Conservation (phyloP, 169 alveolate species). For the Eimeria nieschulzi region DNA sequence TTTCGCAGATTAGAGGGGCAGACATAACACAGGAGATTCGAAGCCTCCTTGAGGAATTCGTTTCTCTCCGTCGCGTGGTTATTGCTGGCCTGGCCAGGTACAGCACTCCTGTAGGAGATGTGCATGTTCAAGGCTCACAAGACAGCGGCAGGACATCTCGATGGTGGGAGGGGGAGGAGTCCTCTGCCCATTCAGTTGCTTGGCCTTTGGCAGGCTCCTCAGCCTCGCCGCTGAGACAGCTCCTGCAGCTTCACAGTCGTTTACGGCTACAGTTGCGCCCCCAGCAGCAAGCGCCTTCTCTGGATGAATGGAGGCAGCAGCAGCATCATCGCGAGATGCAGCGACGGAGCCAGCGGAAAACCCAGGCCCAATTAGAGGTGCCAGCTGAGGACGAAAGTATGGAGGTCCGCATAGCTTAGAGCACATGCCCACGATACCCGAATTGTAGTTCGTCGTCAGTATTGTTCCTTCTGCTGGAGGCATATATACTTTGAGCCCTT, state of each 20-base stretch:
- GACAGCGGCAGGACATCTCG: not conserved
- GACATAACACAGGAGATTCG: not conserved
- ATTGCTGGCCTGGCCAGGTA: not conserved
- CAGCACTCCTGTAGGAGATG: not conserved
- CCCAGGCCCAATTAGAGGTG: not conserved
- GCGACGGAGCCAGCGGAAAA: not conserved
- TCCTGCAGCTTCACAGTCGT: conserved; percentile 33
- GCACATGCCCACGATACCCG: too few relatives aligned
- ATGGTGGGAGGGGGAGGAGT: not conserved
- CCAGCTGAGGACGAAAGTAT: conserved; percentile 19
- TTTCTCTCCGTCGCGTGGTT: conserved; percentile 16
- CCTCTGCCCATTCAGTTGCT: not conserved
- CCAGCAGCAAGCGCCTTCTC: conserved; percentile 55
- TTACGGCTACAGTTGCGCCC: conserved; percentile 36
- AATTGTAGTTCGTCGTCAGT: too few relatives aligned
- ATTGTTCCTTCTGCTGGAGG: too few relatives aligned
- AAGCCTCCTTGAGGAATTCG: not conserved
- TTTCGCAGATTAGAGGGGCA: not conserved
- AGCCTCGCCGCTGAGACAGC: conserved; percentile 34
- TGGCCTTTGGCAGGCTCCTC: not conserved
- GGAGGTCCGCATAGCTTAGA: not conserved
- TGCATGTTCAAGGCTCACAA: not conserved
- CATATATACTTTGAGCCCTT: not conserved
- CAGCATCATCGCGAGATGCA: conserved; percentile 36
- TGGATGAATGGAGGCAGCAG: conserved; percentile 37